Evolutionary conservation across 2,329 filamentous ascomycete genomes (phyloP), one percentile per base, ranked within the genome.

Genomic region (Byssoonygena ceratinophila): DNA sequence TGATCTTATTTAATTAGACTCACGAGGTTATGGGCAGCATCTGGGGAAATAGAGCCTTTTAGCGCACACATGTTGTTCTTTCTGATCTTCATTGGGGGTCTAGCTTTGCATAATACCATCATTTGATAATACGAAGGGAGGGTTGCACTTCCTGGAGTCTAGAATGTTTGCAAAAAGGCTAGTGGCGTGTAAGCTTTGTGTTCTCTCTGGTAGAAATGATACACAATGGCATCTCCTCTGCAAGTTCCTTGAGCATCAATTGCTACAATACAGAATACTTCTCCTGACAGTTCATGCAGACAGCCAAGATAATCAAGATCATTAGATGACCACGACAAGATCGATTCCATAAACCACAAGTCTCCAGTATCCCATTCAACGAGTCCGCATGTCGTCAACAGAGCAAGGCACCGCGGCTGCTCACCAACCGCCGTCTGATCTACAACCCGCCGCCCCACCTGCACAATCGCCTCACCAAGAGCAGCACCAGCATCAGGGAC

Each of bases 1-100:
- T 55, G 76, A 76, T 51, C 64, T 80, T 61, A 78, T 80, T 61
- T 79, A 71, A 61, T 44, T 47, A 40, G 27, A 49, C 44, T 39
- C 7, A 32, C n/a, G 11, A 34, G 43, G 11, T 14, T 27, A 29
- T 14, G 9, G n/a, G 8, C n/a, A 25, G 32, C 22, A 14, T 4
- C 5, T 14, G 12, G n/a, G 22, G n/a, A 20, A 16, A 40, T 49
- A 49, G 46, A 49, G 46, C 32, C 25, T 32, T 41, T 16, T 8
- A 41, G 11, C 16, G 36, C 36, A 41, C 6, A 12, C 7, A 37
- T 23, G 29, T 23, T 47, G 11, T 20, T 37, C 16, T 36, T 3
- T 2, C 14, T 37, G n/a, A 9, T n/a, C 4, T 37, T 16, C n/a
- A 37, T 7, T 9, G 27, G 27, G 5, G 4, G 27, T 29, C 9